Percentiles rank a stretch among this genome's conserved stretches.
phyloP scores from a whole-genome alignment of 2,329 filamentous ascomycete species.

The Ophiosphaerella korrae region DNA sequence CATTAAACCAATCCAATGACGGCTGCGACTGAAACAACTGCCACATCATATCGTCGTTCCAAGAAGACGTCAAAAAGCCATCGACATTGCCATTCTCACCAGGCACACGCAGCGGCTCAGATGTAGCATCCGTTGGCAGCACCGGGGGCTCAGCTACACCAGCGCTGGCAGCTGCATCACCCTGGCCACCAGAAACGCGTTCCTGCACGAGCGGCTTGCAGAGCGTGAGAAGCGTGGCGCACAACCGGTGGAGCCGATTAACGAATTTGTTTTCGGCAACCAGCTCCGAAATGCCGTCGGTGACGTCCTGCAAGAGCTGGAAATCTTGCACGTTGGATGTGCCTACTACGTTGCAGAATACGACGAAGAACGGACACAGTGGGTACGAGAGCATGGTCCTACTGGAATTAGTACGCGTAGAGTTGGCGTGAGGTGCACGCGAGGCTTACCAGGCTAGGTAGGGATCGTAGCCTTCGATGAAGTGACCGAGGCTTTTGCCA shows the following conservation, averaged over 20 bases:
- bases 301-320: slow-evolving; percentile 36
- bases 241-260: slow-evolving; percentile 34
- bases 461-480: slow-evolving; percentile 37
- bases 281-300: slow-evolving; percentile 32
- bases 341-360: slow-evolving; percentile 46
- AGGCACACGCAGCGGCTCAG: neutral
- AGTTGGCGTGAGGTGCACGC: neutral
- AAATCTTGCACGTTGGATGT: slow-evolving; percentile 39
- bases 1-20: slow-evolving; percentile 42
- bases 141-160: neutral
- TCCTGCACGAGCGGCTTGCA: slow-evolving; percentile 35
- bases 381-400: slow-evolving; percentile 45
- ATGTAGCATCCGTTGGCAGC: slow-evolving; percentile 1
- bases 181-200: neutral
- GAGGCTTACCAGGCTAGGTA: slow-evolving; percentile 35
- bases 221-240: slow-evolving; percentile 34
- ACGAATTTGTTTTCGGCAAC: slow-evolving; percentile 38
- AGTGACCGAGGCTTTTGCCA: slow-evolving; percentile 30
- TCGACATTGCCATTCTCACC: neutral
- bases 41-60: slow-evolving; percentile 44
- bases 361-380: slow-evolving; percentile 42
- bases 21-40: slow-evolving; percentile 42
- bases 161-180: neutral
- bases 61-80: slow-evolving; percentile 23
- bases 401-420: slow-evolving; percentile 7